These are phyloP conservation scores for Botrytis elliptica DNA, from an alignment of 2,329 filamentous ascomycete species.

Conservation along the genomic window DNA sequence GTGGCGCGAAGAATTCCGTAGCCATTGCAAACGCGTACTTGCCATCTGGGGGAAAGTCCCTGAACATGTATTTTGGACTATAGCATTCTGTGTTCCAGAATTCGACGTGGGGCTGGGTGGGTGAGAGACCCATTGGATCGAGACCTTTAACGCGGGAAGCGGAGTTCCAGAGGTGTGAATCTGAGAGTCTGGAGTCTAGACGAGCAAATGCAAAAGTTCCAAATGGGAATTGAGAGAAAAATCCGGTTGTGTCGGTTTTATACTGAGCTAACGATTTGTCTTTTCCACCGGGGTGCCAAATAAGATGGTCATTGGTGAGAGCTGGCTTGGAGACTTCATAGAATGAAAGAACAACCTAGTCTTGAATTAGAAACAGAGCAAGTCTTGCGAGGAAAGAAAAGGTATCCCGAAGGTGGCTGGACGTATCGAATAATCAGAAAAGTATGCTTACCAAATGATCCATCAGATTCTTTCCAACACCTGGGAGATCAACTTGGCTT, in stretches of 20 bases:
- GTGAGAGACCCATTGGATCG: not conserved
- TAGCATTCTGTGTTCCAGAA: slow-evolving; percentile 10
- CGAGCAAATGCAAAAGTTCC: not conserved
- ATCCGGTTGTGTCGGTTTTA: not conserved
- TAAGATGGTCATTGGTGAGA: not conserved
- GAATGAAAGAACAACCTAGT: not conserved
- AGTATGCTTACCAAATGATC: slow-evolving; percentile 39
- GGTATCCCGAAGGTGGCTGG: not conserved
- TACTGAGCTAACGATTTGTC: not conserved
- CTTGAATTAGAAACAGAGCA: not conserved
- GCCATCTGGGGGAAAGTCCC: not conserved
- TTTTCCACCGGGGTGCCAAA: not conserved
- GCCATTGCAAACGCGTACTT: not conserved
- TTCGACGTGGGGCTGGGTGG: not conserved
- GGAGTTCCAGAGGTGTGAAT: not conserved
- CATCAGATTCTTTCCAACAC: slow-evolving; percentile 52
- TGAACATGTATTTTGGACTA: not conserved
- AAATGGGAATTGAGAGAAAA: not conserved
- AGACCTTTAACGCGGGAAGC: not conserved
- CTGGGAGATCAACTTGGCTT: slow-evolving; percentile 45
- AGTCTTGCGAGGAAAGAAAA: not conserved
- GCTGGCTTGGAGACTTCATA: not conserved
- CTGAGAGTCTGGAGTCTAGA: not conserved
- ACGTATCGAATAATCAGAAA: no score
- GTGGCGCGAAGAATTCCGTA: not conserved